These are phyloP conservation scores for Lasiosphaeria miniovina DNA, from an alignment of 495 filamentous ascomycete species.

Conservation along the genomic window DNA sequence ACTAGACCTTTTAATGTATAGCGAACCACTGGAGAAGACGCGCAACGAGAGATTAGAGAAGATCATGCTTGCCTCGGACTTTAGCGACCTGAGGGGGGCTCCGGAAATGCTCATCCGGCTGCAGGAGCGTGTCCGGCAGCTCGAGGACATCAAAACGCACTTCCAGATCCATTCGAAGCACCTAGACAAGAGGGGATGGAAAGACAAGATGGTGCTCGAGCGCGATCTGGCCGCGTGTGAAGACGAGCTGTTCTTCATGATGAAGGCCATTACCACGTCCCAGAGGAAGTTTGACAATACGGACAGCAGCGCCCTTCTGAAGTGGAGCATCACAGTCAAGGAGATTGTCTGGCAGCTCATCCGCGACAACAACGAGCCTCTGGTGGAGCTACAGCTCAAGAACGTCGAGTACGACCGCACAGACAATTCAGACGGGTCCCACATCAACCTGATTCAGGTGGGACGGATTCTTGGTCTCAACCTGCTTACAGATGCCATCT, in stretches of 20 bases:
- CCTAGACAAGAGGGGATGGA: constrained; percentile 86
- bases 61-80: constrained; percentile 99
- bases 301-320: constrained; percentile 72
- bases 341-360: constrained; percentile 98
- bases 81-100: constrained; percentile 91
- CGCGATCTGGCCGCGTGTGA: constrained; percentile 85
- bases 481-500: constrained; percentile 82
- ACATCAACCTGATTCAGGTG: constrained; percentile 86
- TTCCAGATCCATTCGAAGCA: constrained; percentile 90
- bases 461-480: constrained; percentile 82
- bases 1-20: constrained; percentile 89
- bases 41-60: constrained; percentile 90
- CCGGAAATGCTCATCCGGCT: constrained; percentile 90
- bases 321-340: constrained; percentile 83
- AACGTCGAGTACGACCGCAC: constrained; percentile 89
- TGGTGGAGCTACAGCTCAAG: constrained; percentile 90
- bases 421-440: constrained; percentile 94
- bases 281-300: constrained; percentile 79
- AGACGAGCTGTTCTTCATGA: constrained; percentile 98
- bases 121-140: constrained; percentile 85
- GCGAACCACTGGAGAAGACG: constrained; percentile 92
- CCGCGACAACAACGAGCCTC: constrained; percentile 74
- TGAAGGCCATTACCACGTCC: constrained; percentile 98
- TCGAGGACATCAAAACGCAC: constrained; percentile 94
- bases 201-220: constrained; percentile 80